Evolutionary conservation across 495 filamentous ascomycete genomes (phyloP).

Genomic region (Baudoinia panamericana): DNA sequence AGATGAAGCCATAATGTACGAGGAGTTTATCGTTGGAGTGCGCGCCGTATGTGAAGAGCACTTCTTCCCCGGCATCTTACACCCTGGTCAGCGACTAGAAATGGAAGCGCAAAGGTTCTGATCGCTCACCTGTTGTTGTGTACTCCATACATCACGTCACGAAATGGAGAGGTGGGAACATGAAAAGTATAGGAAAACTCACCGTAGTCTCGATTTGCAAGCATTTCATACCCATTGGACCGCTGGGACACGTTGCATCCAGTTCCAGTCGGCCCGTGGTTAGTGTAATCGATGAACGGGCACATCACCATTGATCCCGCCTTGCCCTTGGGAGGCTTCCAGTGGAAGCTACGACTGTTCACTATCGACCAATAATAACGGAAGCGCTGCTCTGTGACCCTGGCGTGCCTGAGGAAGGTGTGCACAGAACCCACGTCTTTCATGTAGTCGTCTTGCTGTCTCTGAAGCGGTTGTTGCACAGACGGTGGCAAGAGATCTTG

Average conservation of each 20-base stretch:
- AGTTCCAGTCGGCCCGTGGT: slow-evolving; percentile 39
- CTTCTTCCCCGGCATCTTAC: slow-evolving; percentile 46
- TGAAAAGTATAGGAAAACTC: slow-evolving; percentile 3
- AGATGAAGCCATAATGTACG: slow-evolving; percentile 37
- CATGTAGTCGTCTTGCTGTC: slow-evolving; percentile 10
- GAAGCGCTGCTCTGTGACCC: slow-evolving; percentile 32
- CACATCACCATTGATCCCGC: slow-evolving; percentile 70
- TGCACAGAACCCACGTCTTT: slow-evolving; percentile 9
- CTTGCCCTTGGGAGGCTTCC: slow-evolving; percentile 24
- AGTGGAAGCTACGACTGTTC: slow-evolving; percentile 72
- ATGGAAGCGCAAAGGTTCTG: too few species aligned
- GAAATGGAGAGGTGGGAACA: not conserved
- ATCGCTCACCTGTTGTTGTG: too few species aligned
- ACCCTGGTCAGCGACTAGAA: not conserved
- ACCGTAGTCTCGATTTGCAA: slow-evolving; percentile 41
- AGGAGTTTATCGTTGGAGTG: slow-evolving; percentile 74
- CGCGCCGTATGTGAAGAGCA: slow-evolving; percentile 66
- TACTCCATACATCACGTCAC: too few species aligned
- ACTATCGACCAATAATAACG: slow-evolving; percentile 67
- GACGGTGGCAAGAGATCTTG: slow-evolving; percentile 36
- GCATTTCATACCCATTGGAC: slow-evolving; percentile 47
- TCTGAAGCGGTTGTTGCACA: slow-evolving; percentile 3
- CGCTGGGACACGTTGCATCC: slow-evolving; percentile 53
- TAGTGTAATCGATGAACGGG: slow-evolving; percentile 82
- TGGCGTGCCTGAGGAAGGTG: not conserved